These are phyloP conservation scores for Aegilops longissima DNA, from an alignment of 176 grass and related monocot species.

Conservation along the genomic window DNA sequence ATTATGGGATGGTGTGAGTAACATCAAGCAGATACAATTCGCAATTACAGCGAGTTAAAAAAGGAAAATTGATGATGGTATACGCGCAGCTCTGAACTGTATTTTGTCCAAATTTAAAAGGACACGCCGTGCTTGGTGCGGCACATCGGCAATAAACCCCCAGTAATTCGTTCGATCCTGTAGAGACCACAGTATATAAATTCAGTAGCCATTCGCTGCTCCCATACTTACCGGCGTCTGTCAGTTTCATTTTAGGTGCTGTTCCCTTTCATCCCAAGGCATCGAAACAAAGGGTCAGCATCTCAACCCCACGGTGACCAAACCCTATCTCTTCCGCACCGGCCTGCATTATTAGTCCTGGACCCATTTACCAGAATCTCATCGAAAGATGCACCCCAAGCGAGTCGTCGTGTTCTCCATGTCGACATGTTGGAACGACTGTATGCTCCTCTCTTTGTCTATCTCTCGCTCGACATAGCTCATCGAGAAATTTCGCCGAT, in stretches of 20 bases:
- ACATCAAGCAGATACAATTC: too few relatives aligned
- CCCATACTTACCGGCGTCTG: too few relatives aligned
- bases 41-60: too few relatives aligned
- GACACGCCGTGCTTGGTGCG: neutral
- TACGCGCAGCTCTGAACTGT: too few relatives aligned
- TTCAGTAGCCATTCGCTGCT: neutral
- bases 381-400: neutral
- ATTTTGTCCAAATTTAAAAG: too few relatives aligned
- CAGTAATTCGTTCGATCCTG: neutral
- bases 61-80: too few relatives aligned
- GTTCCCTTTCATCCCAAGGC: conserved; percentile 14
- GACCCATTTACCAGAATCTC: neutral
- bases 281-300: conserved; percentile 18
- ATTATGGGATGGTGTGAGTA: too few relatives aligned
- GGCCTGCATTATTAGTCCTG: conserved; percentile 20
- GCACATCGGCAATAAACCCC: neutral
- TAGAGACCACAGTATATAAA: neutral
- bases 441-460: neutral
- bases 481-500: neutral
- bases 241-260: neutral
- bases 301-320: conserved; percentile 28
- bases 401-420: neutral
- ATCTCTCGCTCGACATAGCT: neutral
- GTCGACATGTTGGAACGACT: conserved; percentile 31
- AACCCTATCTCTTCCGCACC: conserved; percentile 25